Evolutionary conservation across 345 rosid genomes (phyloP), one percentile per base, ranked within the genome.

Genomic region (Corchorus olitorius): DNA sequence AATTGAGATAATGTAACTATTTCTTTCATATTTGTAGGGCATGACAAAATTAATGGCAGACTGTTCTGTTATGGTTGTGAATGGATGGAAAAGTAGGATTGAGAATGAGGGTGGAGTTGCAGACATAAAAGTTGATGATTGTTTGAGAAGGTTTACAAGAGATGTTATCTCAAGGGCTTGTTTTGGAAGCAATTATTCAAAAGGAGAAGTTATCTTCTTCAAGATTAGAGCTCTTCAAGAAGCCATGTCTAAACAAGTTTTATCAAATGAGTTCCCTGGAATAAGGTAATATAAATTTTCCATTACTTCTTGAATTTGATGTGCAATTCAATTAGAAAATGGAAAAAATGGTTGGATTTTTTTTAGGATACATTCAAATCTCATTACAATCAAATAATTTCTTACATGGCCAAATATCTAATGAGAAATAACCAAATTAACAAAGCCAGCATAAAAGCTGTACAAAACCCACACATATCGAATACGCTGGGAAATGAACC

Each of bases 121-220:
- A 2, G 84, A 76, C 20, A 72, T 83, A 3, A 77, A 60, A 16
- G 71, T 82, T 4, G 88, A 85, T 12, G 87, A 73, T 63, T 82
- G 81, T 61, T 78, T 87, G 73, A 81, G 85, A 79, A 83, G 73
- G 27, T 82, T 84, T 43, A 86, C 94, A 2, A 89, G 86, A 11
- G 92, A 88, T 59, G 88, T 91, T 16, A 88, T 93, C 62, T 80
- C 93, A 27, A 84, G 84, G 62, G 87, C 90, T 65, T 90, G 89
- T 65, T 90, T 91, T 70, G 93, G 93, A 14, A 91, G 91, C 72
- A 83, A 84, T 73, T 88, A 87, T 62, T 56, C 72, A 9, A 82
- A 86, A 76, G 93, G 92, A 35, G 87, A 82, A 82, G 85, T 86
- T 76, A 87, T 90, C 16, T 91, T 88, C 85, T 75, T 82, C 64